Evolutionary conservation across 23 red algal genomes (phyloP).

Genomic region (Rhodosorus marinus): DNA sequence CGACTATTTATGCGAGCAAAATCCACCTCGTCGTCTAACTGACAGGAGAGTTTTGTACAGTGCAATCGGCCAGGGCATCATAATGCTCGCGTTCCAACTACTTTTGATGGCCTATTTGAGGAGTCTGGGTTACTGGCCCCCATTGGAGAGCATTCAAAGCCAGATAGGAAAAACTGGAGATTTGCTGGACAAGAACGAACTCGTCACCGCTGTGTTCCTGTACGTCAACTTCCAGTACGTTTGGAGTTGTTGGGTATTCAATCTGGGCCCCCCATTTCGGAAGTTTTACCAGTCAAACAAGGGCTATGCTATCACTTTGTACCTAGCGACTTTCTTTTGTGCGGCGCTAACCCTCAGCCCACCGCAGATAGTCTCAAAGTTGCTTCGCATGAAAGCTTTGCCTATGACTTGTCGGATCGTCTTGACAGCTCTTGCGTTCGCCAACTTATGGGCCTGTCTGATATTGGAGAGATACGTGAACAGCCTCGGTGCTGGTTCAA

Average conservation of each 20-base stretch:
- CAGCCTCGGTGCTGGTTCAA: no score
- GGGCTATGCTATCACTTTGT: no score
- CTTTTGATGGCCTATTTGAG: background rate
- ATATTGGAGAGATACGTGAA: no score
- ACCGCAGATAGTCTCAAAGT: no score
- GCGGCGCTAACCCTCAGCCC: no score
- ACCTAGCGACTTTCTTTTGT: no score
- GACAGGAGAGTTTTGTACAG: background rate
- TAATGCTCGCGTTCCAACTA: constrained; percentile 6
- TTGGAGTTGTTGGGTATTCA: constrained; percentile 7
- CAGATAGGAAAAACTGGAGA: background rate
- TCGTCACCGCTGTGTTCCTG: constrained; percentile 4
- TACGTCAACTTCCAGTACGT: constrained; percentile 19
- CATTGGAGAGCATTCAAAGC: background rate
- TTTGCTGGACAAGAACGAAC: background rate
- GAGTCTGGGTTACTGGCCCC: background rate
- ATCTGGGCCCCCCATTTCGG: constrained; percentile 11
- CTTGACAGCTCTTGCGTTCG: no score
- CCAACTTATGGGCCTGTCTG: no score
- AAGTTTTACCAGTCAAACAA: background rate
- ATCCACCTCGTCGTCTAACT: background rate
- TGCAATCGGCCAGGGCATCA: background rate
- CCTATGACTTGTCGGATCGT: no score
- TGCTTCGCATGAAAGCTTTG: no score
- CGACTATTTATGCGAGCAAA: background rate